Evolutionary conservation across 1,284 basidiomycete genomes (phyloP), one percentile per base, ranked within the genome.

Genomic region (Apiotrichum sp.): DNA sequence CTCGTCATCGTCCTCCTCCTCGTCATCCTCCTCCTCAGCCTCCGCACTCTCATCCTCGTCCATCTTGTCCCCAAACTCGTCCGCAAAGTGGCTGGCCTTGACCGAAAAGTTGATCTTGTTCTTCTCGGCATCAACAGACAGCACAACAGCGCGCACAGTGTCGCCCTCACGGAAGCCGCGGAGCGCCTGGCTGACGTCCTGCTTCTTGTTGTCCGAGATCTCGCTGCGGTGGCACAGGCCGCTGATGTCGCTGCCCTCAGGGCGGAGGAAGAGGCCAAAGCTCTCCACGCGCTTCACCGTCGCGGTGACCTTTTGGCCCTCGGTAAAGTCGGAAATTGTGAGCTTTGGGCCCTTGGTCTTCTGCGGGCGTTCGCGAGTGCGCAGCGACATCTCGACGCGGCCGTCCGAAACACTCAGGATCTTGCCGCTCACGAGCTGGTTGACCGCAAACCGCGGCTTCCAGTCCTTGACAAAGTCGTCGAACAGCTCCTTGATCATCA

Each of bases 151-250:
- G 72, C 87, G 88, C 57, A 98, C 89, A 40, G 80, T 80, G 75
- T 98, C 93, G 14, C 91, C 91, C 72, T 88, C 86, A 38, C 84
- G 82, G 81, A 96, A 96, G 33, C 85, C 86, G 58, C 83, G 84
- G 44, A 96, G 79, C 2, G 91, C 90, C 55, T 88, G 77, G 32
- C 80, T 72, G 36, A 89, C 85, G 71, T 93, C 87, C 16, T 85
- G 86, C 39, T 86, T 83, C 64, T 85, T 82, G 72, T 89, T 89
- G 70, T 95, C 91, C 6, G 90, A 86, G 47, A 95, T 80, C 80
- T 96, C 83, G 22, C 88, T 89, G 75, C 92, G 92, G 77, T 98
- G 96, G 73, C 95, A 98, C 9, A 99, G 80, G 5, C 96, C 96
- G 55, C 82, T 86, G 49, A 98, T 79, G 66, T 86, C 87, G 1